Base-by-base conservation (phyloP, 177 flowering plant genomes). In the Vitis hybrid region DNA sequence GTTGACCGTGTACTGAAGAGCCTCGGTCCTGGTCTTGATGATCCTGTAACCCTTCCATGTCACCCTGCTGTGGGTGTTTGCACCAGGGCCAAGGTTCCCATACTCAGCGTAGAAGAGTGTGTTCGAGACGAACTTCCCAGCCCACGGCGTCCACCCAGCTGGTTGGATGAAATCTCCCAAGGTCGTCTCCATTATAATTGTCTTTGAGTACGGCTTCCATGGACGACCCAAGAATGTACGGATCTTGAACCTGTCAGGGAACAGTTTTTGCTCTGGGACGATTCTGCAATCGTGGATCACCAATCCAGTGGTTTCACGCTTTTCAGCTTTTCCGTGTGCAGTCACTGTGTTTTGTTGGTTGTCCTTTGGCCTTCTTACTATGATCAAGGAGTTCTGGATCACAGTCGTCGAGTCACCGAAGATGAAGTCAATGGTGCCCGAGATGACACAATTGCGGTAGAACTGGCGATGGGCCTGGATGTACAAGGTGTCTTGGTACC, bases 281-380 rank as follows among this genome's bases (percentile, higher is more conserved):
- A 89, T 80, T 4, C 73, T 62, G 78, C 89, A 84, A 72, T 85
- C 80, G 1, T 89, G 91, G 77, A 89, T 83, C 11, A 89, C 89
- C 2, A 85, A 18, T 1, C 85, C 91, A 1, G 88, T 75, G 13
- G 62, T 65, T 19, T 70, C 74, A 2, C 69, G 66, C 27, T 19
- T 21, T 8, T 70, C 76, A 1, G 50, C 4, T 17, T 83, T 72
- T 2, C 84, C 90, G 0, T 86, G 83, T 2, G 91, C 87, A 0
- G 88, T 83, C 11, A 87, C 78, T 0, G 79, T 68, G 76, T 76
- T 79, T 15, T 56, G 57, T 51, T 86, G 86, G 64, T 70, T 68
- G 35, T 57, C 70, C 66, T 60, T 27, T 0, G 87, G 88, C 61
- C 63, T 79, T 68, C 86, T 70, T 11, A 67, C 83, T 24, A 86